These are phyloP conservation scores for Xenoacremonium recifei DNA, from an alignment of 2,329 filamentous ascomycete genomes.

Conservation along the genomic window DNA sequence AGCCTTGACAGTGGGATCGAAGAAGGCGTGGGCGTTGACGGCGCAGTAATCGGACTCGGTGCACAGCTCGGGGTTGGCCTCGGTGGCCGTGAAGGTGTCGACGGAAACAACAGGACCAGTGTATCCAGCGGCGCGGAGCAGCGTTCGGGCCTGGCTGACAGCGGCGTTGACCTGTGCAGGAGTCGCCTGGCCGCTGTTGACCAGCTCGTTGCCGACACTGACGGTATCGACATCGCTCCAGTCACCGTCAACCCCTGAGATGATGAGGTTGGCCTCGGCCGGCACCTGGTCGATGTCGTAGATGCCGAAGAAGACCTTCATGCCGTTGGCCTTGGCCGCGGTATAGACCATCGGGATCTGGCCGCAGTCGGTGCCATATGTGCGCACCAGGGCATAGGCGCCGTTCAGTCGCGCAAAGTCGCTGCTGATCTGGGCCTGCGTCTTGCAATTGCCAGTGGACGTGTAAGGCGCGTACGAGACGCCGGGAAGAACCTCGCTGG, in stretches of 20 bases:
- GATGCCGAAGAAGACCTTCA: conserved; percentile 74
- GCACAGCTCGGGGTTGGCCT: conserved; percentile 68
- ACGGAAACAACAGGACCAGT: conserved; percentile 73
- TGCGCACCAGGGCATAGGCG: conserved; percentile 63
- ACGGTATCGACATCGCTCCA: conserved; percentile 72
- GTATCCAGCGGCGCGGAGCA: conserved; percentile 64
- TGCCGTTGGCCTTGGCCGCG: conserved; percentile 61
- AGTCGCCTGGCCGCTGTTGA: conserved; percentile 61
- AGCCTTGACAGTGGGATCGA: conserved; percentile 63
- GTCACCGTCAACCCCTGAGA: conserved; percentile 56
- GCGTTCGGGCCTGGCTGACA: conserved; percentile 54
- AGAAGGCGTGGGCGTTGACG: conserved; percentile 82
- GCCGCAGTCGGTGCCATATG: conserved; percentile 79
- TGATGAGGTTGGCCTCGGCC: conserved; percentile 59
- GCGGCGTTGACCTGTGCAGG: conserved; percentile 55
- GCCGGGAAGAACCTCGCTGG: conserved; percentile 32
- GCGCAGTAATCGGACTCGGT: conserved; percentile 74
- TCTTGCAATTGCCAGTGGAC: conserved; percentile 63
- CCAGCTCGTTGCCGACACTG: conserved; percentile 77
- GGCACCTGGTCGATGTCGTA: conserved; percentile 60
- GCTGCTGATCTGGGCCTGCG: conserved; percentile 55
- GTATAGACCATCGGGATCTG: conserved; percentile 63
- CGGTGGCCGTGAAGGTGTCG: conserved; percentile 72
- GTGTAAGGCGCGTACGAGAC: conserved; percentile 51
- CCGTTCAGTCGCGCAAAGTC: conserved; percentile 59